These are phyloP conservation scores for Wickerhamomyces sp. DNA, from an alignment of 1,139 yeast species.

Conservation along the genomic window DNA sequence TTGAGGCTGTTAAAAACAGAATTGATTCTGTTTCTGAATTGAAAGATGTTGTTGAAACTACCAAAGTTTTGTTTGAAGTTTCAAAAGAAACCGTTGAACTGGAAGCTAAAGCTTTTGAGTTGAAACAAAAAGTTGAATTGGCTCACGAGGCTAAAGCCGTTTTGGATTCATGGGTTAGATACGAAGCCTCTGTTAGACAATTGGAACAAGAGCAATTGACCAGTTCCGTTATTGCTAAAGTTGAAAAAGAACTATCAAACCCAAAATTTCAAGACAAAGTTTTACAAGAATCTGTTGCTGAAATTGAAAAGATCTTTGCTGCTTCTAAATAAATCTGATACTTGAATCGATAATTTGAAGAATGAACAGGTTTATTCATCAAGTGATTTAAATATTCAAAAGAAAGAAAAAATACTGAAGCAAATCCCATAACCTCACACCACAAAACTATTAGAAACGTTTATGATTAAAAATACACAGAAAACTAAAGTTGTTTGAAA, in stretches of 20 bases:
- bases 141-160: constrained; percentile 91
- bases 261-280: constrained; percentile 93
- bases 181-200: constrained; percentile 95
- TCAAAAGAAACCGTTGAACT: constrained; percentile 95
- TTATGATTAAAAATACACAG: constrained; percentile 1
- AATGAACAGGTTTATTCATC: constrained; percentile 1
- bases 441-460: constrained; percentile 1
- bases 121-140: constrained; percentile 84
- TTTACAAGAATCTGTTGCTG: constrained; percentile 85
- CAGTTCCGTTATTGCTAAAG: constrained; percentile 80
- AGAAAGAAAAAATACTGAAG: not conserved
- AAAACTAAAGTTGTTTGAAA: not conserved
- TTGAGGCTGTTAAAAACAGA: constrained; percentile 88
- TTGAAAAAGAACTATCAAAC: constrained; percentile 76
- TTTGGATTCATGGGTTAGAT: constrained; percentile 98
- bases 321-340: constrained; percentile 17
- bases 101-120: constrained; percentile 90
- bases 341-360: not conserved
- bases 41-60: constrained; percentile 87
- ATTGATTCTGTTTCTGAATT: constrained; percentile 82
- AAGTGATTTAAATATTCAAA: not conserved
- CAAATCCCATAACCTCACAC: too few species aligned
- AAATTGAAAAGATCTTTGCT: constrained; percentile 79
- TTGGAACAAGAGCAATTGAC: constrained; percentile 92
- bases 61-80: constrained; percentile 85